Base-by-base conservation (phyloP, 2,329 filamentous ascomycete genomes). In the Mycosphaerella sp. region DNA sequence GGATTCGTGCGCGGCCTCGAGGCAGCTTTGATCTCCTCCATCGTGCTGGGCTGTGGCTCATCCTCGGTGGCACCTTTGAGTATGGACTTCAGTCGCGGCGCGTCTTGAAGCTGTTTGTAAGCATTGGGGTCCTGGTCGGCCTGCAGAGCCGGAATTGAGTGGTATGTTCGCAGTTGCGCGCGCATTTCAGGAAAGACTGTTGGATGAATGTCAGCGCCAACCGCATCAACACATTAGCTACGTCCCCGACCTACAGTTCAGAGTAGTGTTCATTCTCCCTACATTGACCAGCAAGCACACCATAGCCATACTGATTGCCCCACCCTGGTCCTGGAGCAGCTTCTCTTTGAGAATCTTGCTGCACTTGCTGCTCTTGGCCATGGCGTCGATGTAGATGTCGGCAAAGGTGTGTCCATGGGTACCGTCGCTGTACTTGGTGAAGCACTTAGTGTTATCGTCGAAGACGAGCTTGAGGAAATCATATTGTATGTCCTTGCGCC, bases 271-370 rank as follows among this genome's bases (percentile, higher is more conserved):
- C 93, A 98, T 98, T 57, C 93, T 80, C 52, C 93, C 93, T 58
- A 98, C 87, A 66, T 98, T 98, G 68, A 98, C 93, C 63, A 98
- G 74, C 59, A 98, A 75, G 71, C 93, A 98, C 53, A 98, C 91
- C 93, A 98, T 98, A 47, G 93, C 93, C 93, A 98, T 98, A 65
- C 89, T 91, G 69, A 95, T 89, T 32, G 91, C 93, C 17, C 90
- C 90, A 58, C 89, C 85, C 64, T 88, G 84, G 68, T 98, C 93
- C 60, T 85, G 93, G 64, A 95, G 79, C 58, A 98, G 78, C 75
- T 98, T 97, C 71, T 98, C 93, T 70, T 95, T 89, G 58, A 98
- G 77, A 44, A 98, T 93, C 73, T 97, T 97, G 77, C 93, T 97
- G 25, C 91, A 97, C 76, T 98, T 98, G 77, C 89, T 96, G 73